Base-by-base conservation (phyloP, 169 alveolate species). In the Neospora caninum region DNA sequence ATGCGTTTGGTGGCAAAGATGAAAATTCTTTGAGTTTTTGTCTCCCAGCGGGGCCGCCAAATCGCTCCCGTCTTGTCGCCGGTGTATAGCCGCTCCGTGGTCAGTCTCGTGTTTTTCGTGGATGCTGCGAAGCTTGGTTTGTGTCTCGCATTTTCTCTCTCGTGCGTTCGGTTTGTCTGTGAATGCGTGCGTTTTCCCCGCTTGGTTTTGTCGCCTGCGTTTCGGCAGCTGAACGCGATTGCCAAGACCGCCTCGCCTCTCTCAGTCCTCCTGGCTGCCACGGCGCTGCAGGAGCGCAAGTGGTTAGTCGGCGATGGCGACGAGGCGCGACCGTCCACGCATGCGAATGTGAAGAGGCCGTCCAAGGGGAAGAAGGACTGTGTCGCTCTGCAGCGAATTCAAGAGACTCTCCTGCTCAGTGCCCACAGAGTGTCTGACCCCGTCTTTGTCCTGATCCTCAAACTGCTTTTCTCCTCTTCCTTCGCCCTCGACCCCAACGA, bases 231-330 rank as follows among this genome's bases (percentile, higher is more conserved):
- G 43, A 13, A 78, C 10, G 86, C 86, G 2, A 29, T 78, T 4
- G 86, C 86, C 43, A 2, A 18, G 49, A 20, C 86, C 43, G 73
- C 73, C 34, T 64, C 73, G 73, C 73, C 73, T 9, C 73, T 64
- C 73, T 16, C 73, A 27, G 73, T 64, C 7, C 73, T 64, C 34
- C 73, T 22, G 31, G 73, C 73, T 9, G 73, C 73, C 25, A 1
- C n/a, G 73, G 73, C 73, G 31, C 31, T 64, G 73, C 73, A 64
- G 31, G 73, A 64, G 73, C 73, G 73, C 73, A 64, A 64, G n/a
- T 64, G 73, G 73, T 27, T 64, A 29, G n/a, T 16, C 73, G n/a
- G 73, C 73, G 73, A 27, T 1, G 73, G n/a, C 34, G 73, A 49
- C 22, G 58, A 49, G 58, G 58, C 58, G 4, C 22, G 22, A 13